A percentile compares a stretch with the other conserved stretches of the same genome.
Evolutionary conservation across 1,284 basidiomycete species (phyloP).

Genomic region (Fomes fomentarius): DNA sequence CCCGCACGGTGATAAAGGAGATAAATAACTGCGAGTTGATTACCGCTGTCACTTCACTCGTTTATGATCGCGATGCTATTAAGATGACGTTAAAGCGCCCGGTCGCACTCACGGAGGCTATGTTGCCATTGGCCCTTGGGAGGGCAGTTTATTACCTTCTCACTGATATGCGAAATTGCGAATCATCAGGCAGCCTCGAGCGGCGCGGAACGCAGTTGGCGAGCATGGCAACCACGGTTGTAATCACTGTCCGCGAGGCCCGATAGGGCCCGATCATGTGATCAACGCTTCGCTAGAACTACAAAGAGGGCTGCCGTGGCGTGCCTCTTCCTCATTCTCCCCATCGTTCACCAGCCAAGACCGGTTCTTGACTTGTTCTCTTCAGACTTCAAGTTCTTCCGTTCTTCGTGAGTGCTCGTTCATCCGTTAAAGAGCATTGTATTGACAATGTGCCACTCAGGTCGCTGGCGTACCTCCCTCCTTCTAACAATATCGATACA

Average conservation of each 20-base stretch:
- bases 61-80: no score
- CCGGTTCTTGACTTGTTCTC: constrained; percentile 52
- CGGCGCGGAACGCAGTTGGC: no score
- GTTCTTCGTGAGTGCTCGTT: constrained; percentile 21
- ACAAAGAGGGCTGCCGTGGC: constrained; percentile 23
- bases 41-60: no score
- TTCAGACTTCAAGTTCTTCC: constrained; percentile 32
- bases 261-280: constrained; percentile 1
- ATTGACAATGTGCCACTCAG: constrained; percentile 12
- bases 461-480: constrained; percentile 33
- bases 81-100: no score
- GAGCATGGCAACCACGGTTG: constrained; percentile 22
- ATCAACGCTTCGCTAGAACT: constrained; percentile 1
- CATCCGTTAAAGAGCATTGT: neutral
- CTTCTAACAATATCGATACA: constrained; percentile 28
- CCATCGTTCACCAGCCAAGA: constrained; percentile 49
- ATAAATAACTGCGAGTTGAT: no score
- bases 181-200: no score
- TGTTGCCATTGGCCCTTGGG: no score
- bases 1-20: no score
- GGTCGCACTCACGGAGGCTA: no score
- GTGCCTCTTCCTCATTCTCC: constrained; percentile 34
- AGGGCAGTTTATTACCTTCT: no score
- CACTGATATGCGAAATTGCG: no score
- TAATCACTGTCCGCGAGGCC: constrained; percentile 5